Evolutionary conservation across 768 basidiomycete species (phyloP).

Genomic region (Naganishia onofrii): DNA sequence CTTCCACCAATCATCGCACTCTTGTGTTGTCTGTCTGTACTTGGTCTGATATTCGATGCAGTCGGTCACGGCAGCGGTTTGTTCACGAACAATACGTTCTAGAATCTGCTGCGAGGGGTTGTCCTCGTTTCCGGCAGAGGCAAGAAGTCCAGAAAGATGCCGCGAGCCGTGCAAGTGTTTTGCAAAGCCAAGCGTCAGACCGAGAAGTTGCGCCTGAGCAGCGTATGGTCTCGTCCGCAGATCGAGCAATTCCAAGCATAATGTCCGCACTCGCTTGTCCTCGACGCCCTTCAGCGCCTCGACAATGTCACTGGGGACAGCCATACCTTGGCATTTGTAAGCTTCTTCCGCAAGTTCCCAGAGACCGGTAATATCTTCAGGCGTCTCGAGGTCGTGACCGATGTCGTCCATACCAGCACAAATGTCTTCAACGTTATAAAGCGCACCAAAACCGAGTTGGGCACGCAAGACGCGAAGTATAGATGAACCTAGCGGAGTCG

Average conservation of each 20-base stretch:
- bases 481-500: conserved; percentile 36
- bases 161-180: conserved; percentile 21
- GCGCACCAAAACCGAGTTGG: conserved; percentile 39
- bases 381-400: conserved; percentile 18
- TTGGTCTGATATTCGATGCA: conserved; percentile 20
- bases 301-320: conserved; percentile 21
- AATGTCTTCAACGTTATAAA: conserved; percentile 37
- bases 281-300: conserved; percentile 2
- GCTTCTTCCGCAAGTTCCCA: conserved; percentile 27
- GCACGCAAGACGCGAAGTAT: conserved; percentile 35
- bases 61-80: conserved; percentile 18
- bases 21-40: conserved; percentile 13
- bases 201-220: conserved; percentile 15
- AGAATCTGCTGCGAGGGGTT: neutral
- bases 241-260: conserved; percentile 22
- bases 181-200: conserved; percentile 23
- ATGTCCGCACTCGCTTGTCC: conserved; percentile 6
- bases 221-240: conserved; percentile 27
- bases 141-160: neutral
- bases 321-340: neutral
- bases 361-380: conserved; percentile 24
- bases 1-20: conserved; percentile 15
- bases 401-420: conserved; percentile 42
- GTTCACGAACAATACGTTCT: conserved; percentile 22
- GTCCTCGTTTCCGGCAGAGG: neutral